A percentile compares a stretch with the other conserved stretches of the same genome.
These are phyloP conservation scores for Rutidosis leptorrhynchoides DNA, from an alignment of 129 eudicot species.

Conservation along the genomic window DNA sequence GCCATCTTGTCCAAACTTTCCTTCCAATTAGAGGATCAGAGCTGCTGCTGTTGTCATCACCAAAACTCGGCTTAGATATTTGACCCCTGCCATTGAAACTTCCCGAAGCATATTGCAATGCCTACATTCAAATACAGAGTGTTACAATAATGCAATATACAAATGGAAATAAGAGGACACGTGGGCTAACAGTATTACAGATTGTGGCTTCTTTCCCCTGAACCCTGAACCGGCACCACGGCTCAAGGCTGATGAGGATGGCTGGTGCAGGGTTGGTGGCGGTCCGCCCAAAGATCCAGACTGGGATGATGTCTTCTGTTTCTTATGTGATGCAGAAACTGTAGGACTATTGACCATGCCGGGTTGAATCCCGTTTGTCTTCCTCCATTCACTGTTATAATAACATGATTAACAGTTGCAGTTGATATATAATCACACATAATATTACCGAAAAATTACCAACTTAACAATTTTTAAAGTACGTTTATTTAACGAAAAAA, in stretches of 20 bases:
- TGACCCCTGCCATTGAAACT: slow-evolving; percentile 45
- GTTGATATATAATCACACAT: neutral
- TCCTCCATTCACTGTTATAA: slow-evolving; percentile 75
- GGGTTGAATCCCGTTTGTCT: slow-evolving; percentile 48
- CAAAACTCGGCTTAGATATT: slow-evolving; percentile 35
- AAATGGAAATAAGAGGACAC: neutral
- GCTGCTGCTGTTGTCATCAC: slow-evolving; percentile 23
- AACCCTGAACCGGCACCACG: slow-evolving; percentile 59
- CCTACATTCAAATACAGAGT: slow-evolving; percentile 27
- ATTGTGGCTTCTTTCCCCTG: slow-evolving; percentile 69
- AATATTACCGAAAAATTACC: neutral
- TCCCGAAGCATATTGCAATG: slow-evolving; percentile 47
- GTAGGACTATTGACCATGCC: slow-evolving; percentile 47
- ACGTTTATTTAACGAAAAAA: neutral
- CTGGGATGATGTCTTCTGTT: slow-evolving; percentile 62
- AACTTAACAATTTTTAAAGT: neutral
- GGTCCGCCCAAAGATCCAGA: slow-evolving; percentile 66
- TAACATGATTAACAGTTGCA: slow-evolving; percentile 14
- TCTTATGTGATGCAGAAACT: slow-evolving; percentile 72
- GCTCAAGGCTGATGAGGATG: slow-evolving; percentile 57
- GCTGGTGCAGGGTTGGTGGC: slow-evolving; percentile 52
- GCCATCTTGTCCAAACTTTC: slow-evolving; percentile 76
- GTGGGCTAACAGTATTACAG: no score
- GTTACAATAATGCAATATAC: slow-evolving; percentile 5
- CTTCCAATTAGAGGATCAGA: slow-evolving; percentile 54